A percentile compares a stretch with the other conserved stretches of the same genome.
These are phyloP conservation scores for Ceratobasidium sp. DNA, from an alignment of 1,284 basidiomycete species.

Conservation along the genomic window DNA sequence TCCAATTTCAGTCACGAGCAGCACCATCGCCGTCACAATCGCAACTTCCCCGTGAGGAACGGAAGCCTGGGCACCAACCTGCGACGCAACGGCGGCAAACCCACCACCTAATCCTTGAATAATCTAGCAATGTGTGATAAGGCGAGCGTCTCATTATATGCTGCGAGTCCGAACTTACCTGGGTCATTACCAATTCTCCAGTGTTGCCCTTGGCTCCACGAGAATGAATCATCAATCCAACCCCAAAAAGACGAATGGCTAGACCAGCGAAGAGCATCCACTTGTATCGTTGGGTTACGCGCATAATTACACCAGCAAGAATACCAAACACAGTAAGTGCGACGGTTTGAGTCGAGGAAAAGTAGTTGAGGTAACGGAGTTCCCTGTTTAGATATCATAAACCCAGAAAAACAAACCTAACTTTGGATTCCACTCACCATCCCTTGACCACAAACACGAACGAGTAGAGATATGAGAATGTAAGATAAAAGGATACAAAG, in stretches of 20 bases:
- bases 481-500: constrained; percentile 72
- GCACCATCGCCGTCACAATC: constrained; percentile 79
- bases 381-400: constrained; percentile 50
- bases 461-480: constrained; percentile 66
- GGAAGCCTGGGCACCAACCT: constrained; percentile 80
- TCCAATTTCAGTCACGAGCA: constrained; percentile 82
- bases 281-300: constrained; percentile 63
- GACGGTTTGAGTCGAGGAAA: constrained; percentile 55
- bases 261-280: constrained; percentile 71
- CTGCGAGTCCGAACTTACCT: constrained; percentile 42
- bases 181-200: constrained; percentile 70
- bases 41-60: constrained; percentile 81
- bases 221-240: constrained; percentile 75
- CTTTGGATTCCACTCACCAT: constrained; percentile 53
- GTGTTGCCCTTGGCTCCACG: constrained; percentile 64
- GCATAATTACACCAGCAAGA: constrained; percentile 63
- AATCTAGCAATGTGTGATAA: constrained; percentile 54
- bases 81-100: constrained; percentile 70
- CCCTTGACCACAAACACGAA: constrained; percentile 67
- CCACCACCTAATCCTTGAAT: constrained; percentile 83
- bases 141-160: background rate
- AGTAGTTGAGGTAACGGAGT: constrained; percentile 47
- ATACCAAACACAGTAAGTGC: constrained; percentile 72
- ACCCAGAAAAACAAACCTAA: constrained; percentile 53
- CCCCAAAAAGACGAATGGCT: constrained; percentile 70